These are phyloP conservation scores for Postia placenta DNA, from an alignment of 768 basidiomycete genomes.

Conservation along the genomic window DNA sequence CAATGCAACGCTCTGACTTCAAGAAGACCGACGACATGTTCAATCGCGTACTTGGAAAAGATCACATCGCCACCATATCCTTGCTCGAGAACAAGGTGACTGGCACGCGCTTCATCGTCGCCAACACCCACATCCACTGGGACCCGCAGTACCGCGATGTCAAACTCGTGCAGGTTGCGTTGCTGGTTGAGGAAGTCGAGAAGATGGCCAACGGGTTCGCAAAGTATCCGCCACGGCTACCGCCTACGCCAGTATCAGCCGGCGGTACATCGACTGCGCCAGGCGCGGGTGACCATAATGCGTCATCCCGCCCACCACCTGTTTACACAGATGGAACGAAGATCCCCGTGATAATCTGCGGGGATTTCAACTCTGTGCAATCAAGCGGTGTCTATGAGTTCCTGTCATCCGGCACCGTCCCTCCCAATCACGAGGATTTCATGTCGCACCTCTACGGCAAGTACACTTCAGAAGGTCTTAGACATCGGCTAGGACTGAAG, in stretches of 20 bases:
- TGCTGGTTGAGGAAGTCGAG: conserved; percentile 88
- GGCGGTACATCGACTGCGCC: conserved; percentile 25
- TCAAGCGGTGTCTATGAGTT: conserved; percentile 90
- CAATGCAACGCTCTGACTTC: conserved; percentile 89
- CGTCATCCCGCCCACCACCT: conserved; percentile 49
- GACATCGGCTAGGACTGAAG: conserved; percentile 76
- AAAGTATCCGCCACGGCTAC: conserved; percentile 67
- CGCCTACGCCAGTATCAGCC: conserved; percentile 32
- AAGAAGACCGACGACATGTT: conserved; percentile 99
- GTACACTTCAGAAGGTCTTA: conserved; percentile 86
- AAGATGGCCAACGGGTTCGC: conserved; percentile 85
- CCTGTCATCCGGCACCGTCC: conserved; percentile 62
- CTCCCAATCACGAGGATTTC: conserved; percentile 84
- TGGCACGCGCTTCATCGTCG: conserved; percentile 82
- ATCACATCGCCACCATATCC: conserved; percentile 85
- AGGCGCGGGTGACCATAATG: conserved; percentile 17
- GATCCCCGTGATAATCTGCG: conserved; percentile 87
- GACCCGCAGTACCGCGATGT: conserved; percentile 90
- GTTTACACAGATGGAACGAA: conserved; percentile 76
- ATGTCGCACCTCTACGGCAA: conserved; percentile 85
- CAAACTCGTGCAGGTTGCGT: conserved; percentile 93
- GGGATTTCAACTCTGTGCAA: conserved; percentile 94
- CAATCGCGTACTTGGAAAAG: conserved; percentile 93
- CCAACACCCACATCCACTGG: conserved; percentile 92
- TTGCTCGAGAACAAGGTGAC: conserved; percentile 84